Evolutionary conservation across 2,329 filamentous ascomycete genomes (phyloP).

Genomic region (Magnaporthales sp.): DNA sequence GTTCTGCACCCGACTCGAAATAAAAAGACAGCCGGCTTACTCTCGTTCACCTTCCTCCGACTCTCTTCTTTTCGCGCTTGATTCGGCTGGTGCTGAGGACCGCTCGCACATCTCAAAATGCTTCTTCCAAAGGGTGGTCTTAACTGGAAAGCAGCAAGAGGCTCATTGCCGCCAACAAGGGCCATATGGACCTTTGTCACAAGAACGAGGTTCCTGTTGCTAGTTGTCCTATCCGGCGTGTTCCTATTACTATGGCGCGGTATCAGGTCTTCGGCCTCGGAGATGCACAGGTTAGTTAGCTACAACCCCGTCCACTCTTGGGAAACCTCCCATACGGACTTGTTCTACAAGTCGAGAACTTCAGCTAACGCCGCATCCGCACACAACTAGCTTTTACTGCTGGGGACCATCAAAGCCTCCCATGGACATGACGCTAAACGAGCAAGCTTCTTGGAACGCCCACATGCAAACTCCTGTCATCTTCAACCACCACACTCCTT

Average conservation of each 20-base stretch:
- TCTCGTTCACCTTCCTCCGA: conserved; percentile 7
- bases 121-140: conserved; percentile 83
- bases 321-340: neutral
- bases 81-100: conserved; percentile 25
- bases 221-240: conserved; percentile 60
- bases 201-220: conserved; percentile 68
- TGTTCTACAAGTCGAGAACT: neutral
- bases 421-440: conserved; percentile 89
- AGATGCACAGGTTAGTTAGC: conserved; percentile 78
- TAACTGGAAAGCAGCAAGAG: conserved; percentile 84
- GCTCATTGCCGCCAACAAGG: conserved; percentile 68
- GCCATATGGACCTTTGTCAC: conserved; percentile 63
- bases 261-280: conserved; percentile 68
- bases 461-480: conserved; percentile 88
- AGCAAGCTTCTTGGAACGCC: conserved; percentile 80
- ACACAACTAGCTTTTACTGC: conserved; percentile 75
- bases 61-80: conserved; percentile 15
- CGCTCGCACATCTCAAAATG: conserved; percentile 45
- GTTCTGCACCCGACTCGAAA: neutral
- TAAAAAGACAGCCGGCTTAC: conserved; percentile 3
- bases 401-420: conserved; percentile 94
- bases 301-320: neutral
- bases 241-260: conserved; percentile 83
- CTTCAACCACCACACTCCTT: conserved; percentile 88
- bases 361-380: conserved; percentile 9